Base-by-base conservation (phyloP, 495 filamentous ascomycete species). In the Chaetomium fimeti region DNA sequence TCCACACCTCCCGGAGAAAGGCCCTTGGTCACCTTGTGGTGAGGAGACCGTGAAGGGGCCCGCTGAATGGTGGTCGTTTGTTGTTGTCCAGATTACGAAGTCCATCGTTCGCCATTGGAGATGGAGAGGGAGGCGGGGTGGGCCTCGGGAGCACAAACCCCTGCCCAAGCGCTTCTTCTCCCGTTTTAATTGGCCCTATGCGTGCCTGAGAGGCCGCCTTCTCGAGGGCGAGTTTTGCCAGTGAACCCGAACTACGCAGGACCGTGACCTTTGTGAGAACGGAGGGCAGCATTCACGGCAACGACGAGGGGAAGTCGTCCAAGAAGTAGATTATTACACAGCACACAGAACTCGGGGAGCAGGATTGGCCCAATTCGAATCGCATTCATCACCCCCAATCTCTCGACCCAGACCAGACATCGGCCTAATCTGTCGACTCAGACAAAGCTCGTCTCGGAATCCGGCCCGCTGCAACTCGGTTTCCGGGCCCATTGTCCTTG, bases 161-260 rank as follows among this genome's bases (percentile, higher is more conserved):
- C 8, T 36, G 28, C 28, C 28, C 54, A 58, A 63, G 61, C 53
- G 27, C 9, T 5, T 38, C 40, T 52, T 24, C 28, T 27, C 36
- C 43, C 15, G 0, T 25, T 20, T 0, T 52, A 15, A 57, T 56
- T 57, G 61, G 54, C n/a, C 29, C 42, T 36, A 43, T 18, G 11
- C 2, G 42, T 25, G 22, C 5, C 20, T 45, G 13, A 42, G 61
- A 63, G 61, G 61, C 61, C 61, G 61, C 61, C 61, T 12, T 53
- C 13, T 2, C 18, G 25, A 4, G 27, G 49, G 15, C 15, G 29
- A 32, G 7, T 32, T n/a, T n/a, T n/a, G n/a, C n/a, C n/a, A n/a
- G n/a, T n/a, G n/a, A n/a, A n/a, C n/a, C n/a, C n/a, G n/a, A n/a
- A n/a, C n/a, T n/a, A n/a, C n/a, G n/a, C n/a, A n/a, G n/a, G n/a